A percentile compares a stretch with the other conserved stretches of the same genome.
Evolutionary conservation across 495 filamentous ascomycete genomes (phyloP).

Genomic region (Neohortaea acidophila): DNA sequence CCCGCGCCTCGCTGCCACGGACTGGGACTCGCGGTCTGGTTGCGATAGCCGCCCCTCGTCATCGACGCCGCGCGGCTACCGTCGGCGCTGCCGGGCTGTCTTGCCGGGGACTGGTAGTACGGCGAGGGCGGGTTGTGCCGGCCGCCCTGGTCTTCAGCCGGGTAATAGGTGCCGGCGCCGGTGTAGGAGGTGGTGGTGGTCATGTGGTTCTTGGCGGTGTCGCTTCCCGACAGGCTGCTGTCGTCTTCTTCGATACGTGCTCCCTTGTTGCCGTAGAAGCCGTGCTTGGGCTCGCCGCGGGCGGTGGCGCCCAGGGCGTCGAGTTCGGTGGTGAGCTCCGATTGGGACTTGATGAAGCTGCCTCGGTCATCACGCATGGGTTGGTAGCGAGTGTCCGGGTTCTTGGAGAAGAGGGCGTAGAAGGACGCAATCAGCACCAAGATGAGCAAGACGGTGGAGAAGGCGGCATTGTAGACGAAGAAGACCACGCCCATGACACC

Average conservation of each 20-base stretch:
- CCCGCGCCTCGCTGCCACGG: constrained; percentile 55
- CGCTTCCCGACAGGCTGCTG: constrained; percentile 16
- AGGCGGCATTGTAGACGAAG: constrained; percentile 80
- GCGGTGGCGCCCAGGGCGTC: constrained; percentile 89
- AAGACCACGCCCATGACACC: constrained; percentile 91
- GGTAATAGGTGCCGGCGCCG: constrained; percentile 6
- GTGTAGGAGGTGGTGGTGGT: constrained; percentile 4
- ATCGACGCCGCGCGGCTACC: constrained; percentile 27
- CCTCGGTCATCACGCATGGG: constrained; percentile 92
- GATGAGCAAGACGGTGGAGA: constrained; percentile 70
- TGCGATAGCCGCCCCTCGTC: not conserved
- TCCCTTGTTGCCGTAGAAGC: constrained; percentile 37
- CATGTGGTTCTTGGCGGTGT: constrained; percentile 4
- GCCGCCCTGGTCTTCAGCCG: constrained; percentile 1
- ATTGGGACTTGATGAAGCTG: constrained; percentile 96
- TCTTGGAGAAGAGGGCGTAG: constrained; percentile 77
- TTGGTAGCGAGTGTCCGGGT: constrained; percentile 91
- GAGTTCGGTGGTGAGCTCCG: constrained; percentile 75
- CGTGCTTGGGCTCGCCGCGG: constrained; percentile 61
- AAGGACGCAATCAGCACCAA: constrained; percentile 75
- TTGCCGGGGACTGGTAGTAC: constrained; percentile 4
- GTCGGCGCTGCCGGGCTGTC: constrained; percentile 15
- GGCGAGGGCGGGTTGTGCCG: constrained; percentile 6
- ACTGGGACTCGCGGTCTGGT: constrained; percentile 25
- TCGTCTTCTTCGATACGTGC: constrained; percentile 66